phyloP scores from a whole-genome alignment of 2,329 filamentous ascomycete species.

The Neophaeococcomyces mojaviensis region DNA sequence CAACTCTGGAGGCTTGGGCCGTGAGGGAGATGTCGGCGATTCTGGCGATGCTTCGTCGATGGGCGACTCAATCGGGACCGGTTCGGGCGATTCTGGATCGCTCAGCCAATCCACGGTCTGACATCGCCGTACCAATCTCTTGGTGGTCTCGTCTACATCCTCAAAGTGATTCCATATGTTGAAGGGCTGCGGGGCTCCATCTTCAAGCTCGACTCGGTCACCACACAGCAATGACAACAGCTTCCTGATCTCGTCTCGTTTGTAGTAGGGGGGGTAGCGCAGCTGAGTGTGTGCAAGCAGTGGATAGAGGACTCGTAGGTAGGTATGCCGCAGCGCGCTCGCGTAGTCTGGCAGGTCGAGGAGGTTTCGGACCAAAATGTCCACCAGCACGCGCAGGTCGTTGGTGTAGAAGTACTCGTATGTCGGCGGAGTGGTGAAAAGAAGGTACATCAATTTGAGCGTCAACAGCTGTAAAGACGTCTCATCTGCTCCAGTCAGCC shows the following conservation, averaged over 20 bases:
- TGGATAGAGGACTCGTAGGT: conserved; percentile 85
- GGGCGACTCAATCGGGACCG: conserved; percentile 21
- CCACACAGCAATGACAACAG: conserved; percentile 68
- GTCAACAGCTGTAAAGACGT: conserved; percentile 94
- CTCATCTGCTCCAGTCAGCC: conserved; percentile 48
- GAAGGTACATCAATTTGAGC: conserved; percentile 84
- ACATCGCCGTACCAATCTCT: conserved; percentile 40
- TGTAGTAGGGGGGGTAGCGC: conserved; percentile 80
- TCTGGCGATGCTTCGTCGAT: conserved; percentile 15
- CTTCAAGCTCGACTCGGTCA: conserved; percentile 53
- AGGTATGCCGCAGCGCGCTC: conserved; percentile 72
- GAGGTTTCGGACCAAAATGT: conserved; percentile 95
- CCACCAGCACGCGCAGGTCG: conserved; percentile 84
- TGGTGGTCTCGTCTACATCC: conserved; percentile 43
- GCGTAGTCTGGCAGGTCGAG: conserved; percentile 85
- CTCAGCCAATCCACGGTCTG: conserved; percentile 40
- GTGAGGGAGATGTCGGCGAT: conserved; percentile 18
- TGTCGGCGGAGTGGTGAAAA: conserved; percentile 86
- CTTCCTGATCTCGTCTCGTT: conserved; percentile 72
- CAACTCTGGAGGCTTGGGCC: conserved; percentile 37
- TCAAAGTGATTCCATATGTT: conserved; percentile 39
- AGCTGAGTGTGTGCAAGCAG: conserved; percentile 88
- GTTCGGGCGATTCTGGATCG: conserved; percentile 27
- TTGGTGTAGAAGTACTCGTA: conserved; percentile 99
- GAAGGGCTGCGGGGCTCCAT: conserved; percentile 28